Evolutionary conservation across 208 protist genomes (phyloP), one percentile per base, ranked within the genome.

Genomic region (Phytomonas sp.): DNA sequence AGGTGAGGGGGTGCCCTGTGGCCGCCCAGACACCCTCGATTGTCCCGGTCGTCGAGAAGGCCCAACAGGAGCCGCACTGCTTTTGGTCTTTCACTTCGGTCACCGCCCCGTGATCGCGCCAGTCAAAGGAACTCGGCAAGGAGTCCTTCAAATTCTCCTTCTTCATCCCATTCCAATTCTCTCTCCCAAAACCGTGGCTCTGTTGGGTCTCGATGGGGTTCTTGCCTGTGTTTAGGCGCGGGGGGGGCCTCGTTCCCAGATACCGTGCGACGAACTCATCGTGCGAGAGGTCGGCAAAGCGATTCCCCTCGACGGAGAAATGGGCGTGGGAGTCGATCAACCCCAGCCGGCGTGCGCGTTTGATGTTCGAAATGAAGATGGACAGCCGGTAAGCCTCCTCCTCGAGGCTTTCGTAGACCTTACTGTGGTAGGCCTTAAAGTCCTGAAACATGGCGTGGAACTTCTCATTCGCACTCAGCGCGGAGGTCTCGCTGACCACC

Each of bases 1-100:
- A 30, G 4, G 74, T 70, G n/a, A 97, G 80, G 37, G 71, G 36
- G 71, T 93, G 42, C n/a, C 81, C 86, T 4, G 70, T 64, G 4
- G 83, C 49, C 40, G 71, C 70, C 76, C 79, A 91, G 66, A 80
- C 74, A 10, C 92, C 83, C 77, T 98, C 97, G 45, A 97, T 86
- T 68, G 94, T 80, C 61, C 93, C 94, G 52, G 93, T 96, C 26
- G 97, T 82, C 11, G 90, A 93, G 91, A 99, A 99, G 64, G 97
- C 75, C 97, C 97, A 99, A 84, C 97, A 99, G 29, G 91, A 97
- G 74, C 97, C 98, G 83, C 97, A 99, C 52, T 73, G 72, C 59
- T 93, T 93, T 81, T 98, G 97, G 76, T 98, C 77, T 90, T 98
- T 98, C 60, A 99, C 95, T 10, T 66, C 75, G 8, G 92, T 95